These are phyloP conservation scores for Chytriomyces sp. DNA, from an alignment of 192 early-diverging fungal genomes.

Conservation along the genomic window DNA sequence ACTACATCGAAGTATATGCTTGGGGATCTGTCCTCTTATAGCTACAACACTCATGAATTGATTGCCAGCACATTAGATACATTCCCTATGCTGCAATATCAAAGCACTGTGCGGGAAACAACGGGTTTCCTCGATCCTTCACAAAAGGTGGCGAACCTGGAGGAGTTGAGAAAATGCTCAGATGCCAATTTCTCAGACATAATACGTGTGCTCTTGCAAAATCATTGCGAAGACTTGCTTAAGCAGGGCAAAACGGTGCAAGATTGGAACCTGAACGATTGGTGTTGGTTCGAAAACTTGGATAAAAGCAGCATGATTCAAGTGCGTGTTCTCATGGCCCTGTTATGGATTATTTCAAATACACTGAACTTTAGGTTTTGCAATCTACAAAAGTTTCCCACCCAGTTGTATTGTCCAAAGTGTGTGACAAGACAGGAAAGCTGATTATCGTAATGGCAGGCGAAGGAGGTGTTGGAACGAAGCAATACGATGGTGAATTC, in stretches of 20 bases:
- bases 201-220: conserved; percentile 20
- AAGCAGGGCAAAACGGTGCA: background rate
- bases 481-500: conserved; percentile 9
- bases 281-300: conserved; percentile 39
- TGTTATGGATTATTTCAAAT: background rate
- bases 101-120: background rate
- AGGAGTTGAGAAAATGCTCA: background rate
- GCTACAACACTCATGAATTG: conserved; percentile 13
- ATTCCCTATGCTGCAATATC: background rate
- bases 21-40: background rate
- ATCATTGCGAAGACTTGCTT: conserved; percentile 19
- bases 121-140: background rate
- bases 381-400: conserved; percentile 19
- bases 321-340: conserved; percentile 11
- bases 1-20: background rate
- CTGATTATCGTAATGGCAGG: conserved; percentile 35
- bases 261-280: conserved; percentile 36
- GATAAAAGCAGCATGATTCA: conserved; percentile 33
- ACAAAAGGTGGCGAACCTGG: background rate
- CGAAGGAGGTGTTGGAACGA: conserved; percentile 32
- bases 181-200: conserved; percentile 3
- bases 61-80: background rate
- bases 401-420: conserved; percentile 13
- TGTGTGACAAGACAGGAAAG: conserved; percentile 30
- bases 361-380: conserved; percentile 25